Conservation (phyloP, 257 asterid species). For the Nicotiana tabacum region DNA sequence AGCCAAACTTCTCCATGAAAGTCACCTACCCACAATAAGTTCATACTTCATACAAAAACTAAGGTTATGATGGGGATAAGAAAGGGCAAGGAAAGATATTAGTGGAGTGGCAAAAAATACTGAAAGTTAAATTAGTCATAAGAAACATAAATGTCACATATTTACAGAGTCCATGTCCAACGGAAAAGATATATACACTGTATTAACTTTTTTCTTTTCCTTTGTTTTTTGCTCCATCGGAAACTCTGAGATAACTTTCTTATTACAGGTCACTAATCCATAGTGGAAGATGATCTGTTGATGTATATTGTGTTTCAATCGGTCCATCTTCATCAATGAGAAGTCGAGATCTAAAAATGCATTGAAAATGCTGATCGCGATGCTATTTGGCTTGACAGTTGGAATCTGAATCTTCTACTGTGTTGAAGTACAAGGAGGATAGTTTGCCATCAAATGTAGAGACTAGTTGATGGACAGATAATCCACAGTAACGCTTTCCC, state of each 20-base stretch:
- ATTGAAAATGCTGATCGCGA: neutral
- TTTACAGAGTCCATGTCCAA: neutral
- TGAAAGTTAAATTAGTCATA: neutral
- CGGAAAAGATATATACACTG: conserved; percentile 1
- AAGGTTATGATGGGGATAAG: neutral
- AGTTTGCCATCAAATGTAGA: conserved; percentile 67
- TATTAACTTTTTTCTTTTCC: neutral
- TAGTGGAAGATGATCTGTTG: neutral
- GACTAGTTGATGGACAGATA: conserved; percentile 59
- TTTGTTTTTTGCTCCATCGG: neutral
- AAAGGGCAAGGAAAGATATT: neutral
- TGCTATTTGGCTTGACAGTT: conserved; percentile 40
- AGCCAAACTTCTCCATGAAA: neutral
- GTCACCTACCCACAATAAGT: neutral
- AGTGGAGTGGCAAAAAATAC: neutral
- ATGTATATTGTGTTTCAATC: neutral
- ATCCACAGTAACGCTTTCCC: conserved; percentile 65
- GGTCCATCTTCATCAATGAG: neutral
- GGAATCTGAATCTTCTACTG: conserved; percentile 34
- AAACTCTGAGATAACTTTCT: neutral
- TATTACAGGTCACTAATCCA: neutral
- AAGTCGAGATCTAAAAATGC: neutral
- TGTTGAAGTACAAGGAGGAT: conserved; percentile 73
- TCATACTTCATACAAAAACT: neutral
- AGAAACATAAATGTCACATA: neutral